These are phyloP conservation scores for Chlorella sp. DNA, from an alignment of 139 green algal species.

Conservation along the genomic window DNA sequence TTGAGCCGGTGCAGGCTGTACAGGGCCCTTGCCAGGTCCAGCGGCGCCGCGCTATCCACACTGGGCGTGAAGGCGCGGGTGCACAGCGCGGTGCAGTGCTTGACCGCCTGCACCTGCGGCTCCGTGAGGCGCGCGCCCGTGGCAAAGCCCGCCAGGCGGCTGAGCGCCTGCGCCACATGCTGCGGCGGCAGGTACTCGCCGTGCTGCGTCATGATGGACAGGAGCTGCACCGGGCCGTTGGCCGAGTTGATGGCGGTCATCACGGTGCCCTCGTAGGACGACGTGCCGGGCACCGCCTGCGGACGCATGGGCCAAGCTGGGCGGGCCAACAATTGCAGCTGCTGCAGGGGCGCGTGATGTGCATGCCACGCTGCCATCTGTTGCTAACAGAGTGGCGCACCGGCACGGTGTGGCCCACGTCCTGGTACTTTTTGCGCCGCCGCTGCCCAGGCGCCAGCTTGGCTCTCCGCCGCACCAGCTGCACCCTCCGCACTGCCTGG, in stretches of 20 bases:
- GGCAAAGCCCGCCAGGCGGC: slow-evolving; percentile 3
- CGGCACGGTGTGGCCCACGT: neutral
- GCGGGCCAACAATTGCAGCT: neutral
- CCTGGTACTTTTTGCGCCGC: slow-evolving; percentile 2
- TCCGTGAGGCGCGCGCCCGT: neutral
- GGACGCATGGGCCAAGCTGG: neutral
- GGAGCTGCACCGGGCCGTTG: neutral
- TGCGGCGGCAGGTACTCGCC: neutral
- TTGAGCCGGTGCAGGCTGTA: slow-evolving; percentile 8
- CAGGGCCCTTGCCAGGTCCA: neutral
- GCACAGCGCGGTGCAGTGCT: neutral
- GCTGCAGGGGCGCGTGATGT: neutral
- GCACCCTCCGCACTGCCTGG: neutral
- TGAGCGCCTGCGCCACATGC: slow-evolving; percentile 3
- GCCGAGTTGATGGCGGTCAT: slow-evolving; percentile 4
- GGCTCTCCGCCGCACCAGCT: neutral
- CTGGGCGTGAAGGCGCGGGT: neutral
- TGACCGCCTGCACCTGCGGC: slow-evolving; percentile 5
- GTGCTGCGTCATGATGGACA: neutral
- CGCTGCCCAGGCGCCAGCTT: slow-evolving; percentile 4
- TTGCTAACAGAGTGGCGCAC: neutral
- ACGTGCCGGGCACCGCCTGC: neutral
- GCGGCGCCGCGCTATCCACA: neutral
- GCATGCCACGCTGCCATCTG: neutral
- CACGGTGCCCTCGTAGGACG: neutral